Percentiles rank a stretch among this genome's conserved stretches.
These are phyloP conservation scores for Halophytophthora polymorphica DNA, from an alignment of 352 stramenopile genomes.

Conservation along the genomic window DNA sequence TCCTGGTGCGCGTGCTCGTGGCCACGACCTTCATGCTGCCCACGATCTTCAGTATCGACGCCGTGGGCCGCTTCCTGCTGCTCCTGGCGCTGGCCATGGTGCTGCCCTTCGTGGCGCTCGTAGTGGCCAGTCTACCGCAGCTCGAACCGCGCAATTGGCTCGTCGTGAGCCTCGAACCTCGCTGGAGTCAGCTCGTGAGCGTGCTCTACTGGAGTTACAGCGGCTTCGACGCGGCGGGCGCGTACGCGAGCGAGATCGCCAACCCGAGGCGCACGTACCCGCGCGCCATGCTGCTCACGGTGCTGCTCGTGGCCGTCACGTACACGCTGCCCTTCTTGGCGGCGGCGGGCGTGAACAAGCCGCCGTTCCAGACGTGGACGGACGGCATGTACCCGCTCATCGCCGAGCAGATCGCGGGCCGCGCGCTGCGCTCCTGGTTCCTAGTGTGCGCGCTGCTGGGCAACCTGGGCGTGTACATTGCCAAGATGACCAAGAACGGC, in stretches of 20 bases:
- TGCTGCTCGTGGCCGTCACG: conserved; percentile 80
- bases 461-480: conserved; percentile 94
- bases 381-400: conserved; percentile 92
- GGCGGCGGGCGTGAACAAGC: conserved; percentile 80
- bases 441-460: conserved; percentile 85
- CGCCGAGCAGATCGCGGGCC: conserved; percentile 76
- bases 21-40: conserved; percentile 62
- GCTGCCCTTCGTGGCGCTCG: conserved; percentile 90
- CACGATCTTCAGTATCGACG: conserved; percentile 80
- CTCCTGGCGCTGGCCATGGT: conserved; percentile 87
- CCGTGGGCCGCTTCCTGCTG: conserved; percentile 85
- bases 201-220: conserved; percentile 97
- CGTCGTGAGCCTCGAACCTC: conserved; percentile 43
- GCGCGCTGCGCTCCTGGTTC: conserved; percentile 88
- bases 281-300: conserved; percentile 78
- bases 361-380: conserved; percentile 80
- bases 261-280: conserved; percentile 83
- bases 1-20: conserved; percentile 34
- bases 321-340: conserved; percentile 92
- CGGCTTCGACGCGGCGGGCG: conserved; percentile 91
- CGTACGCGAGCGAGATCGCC: conserved; percentile 91
- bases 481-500: conserved; percentile 93
- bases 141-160: conserved; percentile 64
- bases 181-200: conserved; percentile 89
- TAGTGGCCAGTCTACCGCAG: conserved; percentile 51